Percentiles rank a stretch among this genome's conserved stretches.
phyloP scores from a whole-genome alignment of 495 filamentous ascomycete genomes.

The Xylaria bambusicola region DNA sequence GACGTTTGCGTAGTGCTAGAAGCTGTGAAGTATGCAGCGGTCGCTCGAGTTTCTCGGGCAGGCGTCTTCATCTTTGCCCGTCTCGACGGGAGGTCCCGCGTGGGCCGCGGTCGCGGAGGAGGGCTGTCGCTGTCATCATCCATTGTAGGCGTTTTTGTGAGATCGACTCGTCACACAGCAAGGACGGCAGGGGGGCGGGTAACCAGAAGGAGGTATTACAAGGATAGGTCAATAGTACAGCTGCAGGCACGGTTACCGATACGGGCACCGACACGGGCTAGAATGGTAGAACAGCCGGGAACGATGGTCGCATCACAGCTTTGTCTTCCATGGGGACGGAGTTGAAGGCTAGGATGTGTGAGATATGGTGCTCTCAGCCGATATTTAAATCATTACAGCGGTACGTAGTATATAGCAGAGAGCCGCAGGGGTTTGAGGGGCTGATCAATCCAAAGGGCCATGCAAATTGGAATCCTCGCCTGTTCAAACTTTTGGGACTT shows the following conservation, averaged over 20 bases:
- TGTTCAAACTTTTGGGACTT: no score
- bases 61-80: conserved; percentile 29
- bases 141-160: neutral
- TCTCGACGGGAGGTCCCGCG: conserved; percentile 28
- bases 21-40: conserved; percentile 20
- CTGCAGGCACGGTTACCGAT: neutral
- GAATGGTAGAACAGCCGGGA: neutral
- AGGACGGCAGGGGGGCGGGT: no score
- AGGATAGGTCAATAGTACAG: no score
- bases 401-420: no score
- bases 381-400: no score
- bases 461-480: no score
- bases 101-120: conserved; percentile 6
- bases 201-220: no score
- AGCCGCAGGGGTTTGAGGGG: neutral
- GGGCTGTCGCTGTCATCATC: conserved; percentile 12
- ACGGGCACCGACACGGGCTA: neutral
- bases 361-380: no score
- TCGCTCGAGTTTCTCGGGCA: conserved; percentile 23
- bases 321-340: neutral
- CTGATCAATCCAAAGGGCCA: no score
- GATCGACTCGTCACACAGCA: conserved; percentile 10
- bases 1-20: conserved; percentile 3
- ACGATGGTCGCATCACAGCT: no score
- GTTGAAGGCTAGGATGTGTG: neutral